A percentile compares a stretch with the other conserved stretches of the same genome.
phyloP scores from a whole-genome alignment of 495 filamentous ascomycete species.

The Tuber calosporum region DNA sequence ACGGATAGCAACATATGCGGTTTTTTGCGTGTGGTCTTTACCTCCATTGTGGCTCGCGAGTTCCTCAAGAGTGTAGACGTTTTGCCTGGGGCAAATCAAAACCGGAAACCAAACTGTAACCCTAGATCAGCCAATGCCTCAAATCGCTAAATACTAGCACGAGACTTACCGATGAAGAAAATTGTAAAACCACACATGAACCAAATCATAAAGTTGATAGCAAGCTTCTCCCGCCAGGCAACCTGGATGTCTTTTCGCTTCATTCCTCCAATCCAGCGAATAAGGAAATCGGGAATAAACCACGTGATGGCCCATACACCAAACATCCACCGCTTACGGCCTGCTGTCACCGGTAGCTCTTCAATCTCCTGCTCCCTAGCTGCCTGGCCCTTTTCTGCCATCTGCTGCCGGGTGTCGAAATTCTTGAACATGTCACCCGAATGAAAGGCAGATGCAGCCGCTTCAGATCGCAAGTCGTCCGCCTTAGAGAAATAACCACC shows the following conservation, averaged over 20 bases:
- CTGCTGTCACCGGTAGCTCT: conserved; percentile 64
- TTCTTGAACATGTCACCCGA: conserved; percentile 97
- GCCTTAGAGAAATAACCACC: conserved; percentile 79
- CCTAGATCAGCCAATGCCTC: conserved; percentile 17
- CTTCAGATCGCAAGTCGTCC: conserved; percentile 79
- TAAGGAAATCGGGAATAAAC: conserved; percentile 76
- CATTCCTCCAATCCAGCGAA: conserved; percentile 74
- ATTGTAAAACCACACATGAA: conserved; percentile 65
- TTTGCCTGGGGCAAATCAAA: conserved; percentile 83
- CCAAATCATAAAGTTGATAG: conserved; percentile 98
- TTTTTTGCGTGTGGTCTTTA: conserved; percentile 34
- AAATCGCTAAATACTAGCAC: conserved; percentile 16
- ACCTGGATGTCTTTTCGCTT: conserved; percentile 84
- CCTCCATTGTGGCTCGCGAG: conserved; percentile 63
- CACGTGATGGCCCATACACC: conserved; percentile 81
- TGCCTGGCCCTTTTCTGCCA: conserved; percentile 92
- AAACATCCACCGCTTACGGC: conserved; percentile 84
- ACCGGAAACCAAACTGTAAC: conserved; percentile 71
- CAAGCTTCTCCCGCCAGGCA: conserved; percentile 95
- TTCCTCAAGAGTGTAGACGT: conserved; percentile 76
- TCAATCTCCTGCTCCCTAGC: conserved; percentile 87
- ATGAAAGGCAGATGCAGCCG: conserved; percentile 77
- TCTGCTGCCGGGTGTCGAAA: conserved; percentile 83
- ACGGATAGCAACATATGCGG: conserved; percentile 70
- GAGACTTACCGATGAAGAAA: conserved; percentile 58